These are phyloP conservation scores for Fusarium albosuccineum DNA, from an alignment of 2,329 filamentous ascomycete species.

Conservation along the genomic window DNA sequence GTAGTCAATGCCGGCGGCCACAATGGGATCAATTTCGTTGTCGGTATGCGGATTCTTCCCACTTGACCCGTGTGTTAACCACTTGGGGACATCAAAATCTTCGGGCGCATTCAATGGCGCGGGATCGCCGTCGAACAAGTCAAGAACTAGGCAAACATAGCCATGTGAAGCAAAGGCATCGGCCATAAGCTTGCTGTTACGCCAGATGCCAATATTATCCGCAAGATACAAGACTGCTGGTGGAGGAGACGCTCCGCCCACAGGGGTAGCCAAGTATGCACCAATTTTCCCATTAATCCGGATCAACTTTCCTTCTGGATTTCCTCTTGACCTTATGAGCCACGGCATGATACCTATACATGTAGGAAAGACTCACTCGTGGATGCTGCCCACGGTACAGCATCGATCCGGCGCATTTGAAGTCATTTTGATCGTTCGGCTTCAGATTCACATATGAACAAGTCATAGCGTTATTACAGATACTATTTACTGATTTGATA, in stretches of 20 bases:
- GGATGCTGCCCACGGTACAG: no score
- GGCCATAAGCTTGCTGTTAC: constrained; percentile 54
- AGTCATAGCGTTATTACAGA: no score
- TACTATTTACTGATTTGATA: no score
- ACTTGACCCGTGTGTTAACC: background rate
- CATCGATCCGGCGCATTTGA: no score
- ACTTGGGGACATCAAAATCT: background rate
- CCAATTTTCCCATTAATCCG: constrained; percentile 1
- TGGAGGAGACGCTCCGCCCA: constrained; percentile 42
- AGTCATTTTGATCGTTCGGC: no score
- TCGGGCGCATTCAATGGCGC: background rate
- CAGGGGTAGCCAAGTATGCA: constrained; percentile 18
- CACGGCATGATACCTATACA: no score
- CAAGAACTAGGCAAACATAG: constrained; percentile 49
- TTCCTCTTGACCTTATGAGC: no score
- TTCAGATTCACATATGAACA: no score
- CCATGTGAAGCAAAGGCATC: constrained; percentile 51
- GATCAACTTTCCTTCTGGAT: background rate
- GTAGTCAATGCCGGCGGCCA: background rate
- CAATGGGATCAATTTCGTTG: background rate
- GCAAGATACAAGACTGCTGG: constrained; percentile 56
- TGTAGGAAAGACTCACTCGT: no score
- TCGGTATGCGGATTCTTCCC: background rate
- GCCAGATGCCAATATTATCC: constrained; percentile 66
- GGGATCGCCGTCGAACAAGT: constrained; percentile 46